A percentile compares a stretch with the other conserved stretches of the same genome.
These are phyloP conservation scores for Claviceps monticola DNA, from an alignment of 2,329 filamentous ascomycete genomes.

Conservation along the genomic window DNA sequence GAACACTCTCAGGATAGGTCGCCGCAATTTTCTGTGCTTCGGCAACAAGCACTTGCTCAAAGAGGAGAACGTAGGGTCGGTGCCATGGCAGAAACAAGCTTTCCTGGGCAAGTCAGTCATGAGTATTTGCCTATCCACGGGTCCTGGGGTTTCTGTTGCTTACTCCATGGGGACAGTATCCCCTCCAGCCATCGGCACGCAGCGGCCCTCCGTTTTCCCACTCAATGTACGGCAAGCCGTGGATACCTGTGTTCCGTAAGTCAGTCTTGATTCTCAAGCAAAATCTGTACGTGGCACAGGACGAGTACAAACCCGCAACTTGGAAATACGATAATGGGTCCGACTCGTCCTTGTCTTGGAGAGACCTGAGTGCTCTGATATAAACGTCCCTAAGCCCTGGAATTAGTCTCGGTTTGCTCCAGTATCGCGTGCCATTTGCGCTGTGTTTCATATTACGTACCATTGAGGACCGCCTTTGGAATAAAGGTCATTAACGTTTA, in stretches of 20 bases:
- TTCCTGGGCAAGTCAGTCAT: conserved; percentile 21
- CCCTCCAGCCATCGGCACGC: conserved; percentile 18
- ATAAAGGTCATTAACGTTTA: conserved; percentile 34
- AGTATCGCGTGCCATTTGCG: not conserved
- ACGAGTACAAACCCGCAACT: conserved; percentile 25
- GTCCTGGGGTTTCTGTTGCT: conserved; percentile 3
- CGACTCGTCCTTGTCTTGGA: conserved; percentile 26
- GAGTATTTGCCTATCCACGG: not conserved
- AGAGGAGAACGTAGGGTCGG: conserved; percentile 39
- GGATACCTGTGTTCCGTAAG: conserved; percentile 18
- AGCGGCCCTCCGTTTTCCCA: conserved; percentile 27
- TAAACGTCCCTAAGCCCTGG: conserved; percentile 30
- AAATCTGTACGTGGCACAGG: not conserved
- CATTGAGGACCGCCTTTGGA: conserved; percentile 28
- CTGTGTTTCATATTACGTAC: conserved; percentile 15
- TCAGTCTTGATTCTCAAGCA: conserved; percentile 1
- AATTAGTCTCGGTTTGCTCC: not conserved
- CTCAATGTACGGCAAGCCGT: conserved; percentile 27
- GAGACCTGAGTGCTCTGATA: conserved; percentile 28
- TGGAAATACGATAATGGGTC: conserved; percentile 37
- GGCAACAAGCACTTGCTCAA: conserved; percentile 39
- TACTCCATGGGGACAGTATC: conserved; percentile 36
- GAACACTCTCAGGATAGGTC: conserved; percentile 24
- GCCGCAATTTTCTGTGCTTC: conserved; percentile 32
- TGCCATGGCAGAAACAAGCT: conserved; percentile 41